Conservation (phyloP, 768 basidiomycete species). For the Glaciozyma martinii region DNA sequence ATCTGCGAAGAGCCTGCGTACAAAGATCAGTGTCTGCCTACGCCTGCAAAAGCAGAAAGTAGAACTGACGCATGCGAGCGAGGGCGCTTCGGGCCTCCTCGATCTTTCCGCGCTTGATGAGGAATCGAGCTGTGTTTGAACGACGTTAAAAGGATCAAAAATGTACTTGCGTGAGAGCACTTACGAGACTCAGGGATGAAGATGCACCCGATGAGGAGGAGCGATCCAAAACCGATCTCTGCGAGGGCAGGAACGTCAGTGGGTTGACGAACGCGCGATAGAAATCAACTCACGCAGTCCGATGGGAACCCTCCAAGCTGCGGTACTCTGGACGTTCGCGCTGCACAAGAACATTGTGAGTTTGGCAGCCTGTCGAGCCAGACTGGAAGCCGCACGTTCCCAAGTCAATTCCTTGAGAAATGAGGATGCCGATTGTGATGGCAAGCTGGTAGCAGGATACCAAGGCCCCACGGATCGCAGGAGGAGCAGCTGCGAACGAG, state of each 20-base stretch:
- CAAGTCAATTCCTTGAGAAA: not conserved
- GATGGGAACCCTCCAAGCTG: slow-evolving; percentile 47
- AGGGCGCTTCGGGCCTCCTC: slow-evolving; percentile 32
- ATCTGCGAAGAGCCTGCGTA: not conserved
- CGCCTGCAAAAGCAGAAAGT: too few species aligned
- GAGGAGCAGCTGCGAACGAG: slow-evolving; percentile 52
- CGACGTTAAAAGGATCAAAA: too few species aligned
- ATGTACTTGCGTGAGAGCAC: too few species aligned
- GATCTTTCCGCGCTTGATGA: slow-evolving; percentile 51
- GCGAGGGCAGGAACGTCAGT: too few species aligned
- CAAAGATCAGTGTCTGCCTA: too few species aligned
- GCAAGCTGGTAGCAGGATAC: slow-evolving; percentile 48
- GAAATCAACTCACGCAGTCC: slow-evolving; percentile 41
- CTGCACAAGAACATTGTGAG: too few species aligned
- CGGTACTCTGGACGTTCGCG: not conserved
- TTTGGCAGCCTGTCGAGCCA: too few species aligned
- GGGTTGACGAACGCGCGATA: too few species aligned
- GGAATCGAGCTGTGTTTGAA: slow-evolving; percentile 52
- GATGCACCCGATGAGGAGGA: slow-evolving; percentile 40
- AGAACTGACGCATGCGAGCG: not conserved
- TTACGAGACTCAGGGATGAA: not conserved
- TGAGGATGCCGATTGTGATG: slow-evolving; percentile 41
- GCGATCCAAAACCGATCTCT: slow-evolving; percentile 51
- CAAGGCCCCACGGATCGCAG: slow-evolving; percentile 62
- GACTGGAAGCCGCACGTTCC: too few species aligned